phyloP scores from a whole-genome alignment of 352 stramenopile species.

The Globisporangium abappressorium region DNA sequence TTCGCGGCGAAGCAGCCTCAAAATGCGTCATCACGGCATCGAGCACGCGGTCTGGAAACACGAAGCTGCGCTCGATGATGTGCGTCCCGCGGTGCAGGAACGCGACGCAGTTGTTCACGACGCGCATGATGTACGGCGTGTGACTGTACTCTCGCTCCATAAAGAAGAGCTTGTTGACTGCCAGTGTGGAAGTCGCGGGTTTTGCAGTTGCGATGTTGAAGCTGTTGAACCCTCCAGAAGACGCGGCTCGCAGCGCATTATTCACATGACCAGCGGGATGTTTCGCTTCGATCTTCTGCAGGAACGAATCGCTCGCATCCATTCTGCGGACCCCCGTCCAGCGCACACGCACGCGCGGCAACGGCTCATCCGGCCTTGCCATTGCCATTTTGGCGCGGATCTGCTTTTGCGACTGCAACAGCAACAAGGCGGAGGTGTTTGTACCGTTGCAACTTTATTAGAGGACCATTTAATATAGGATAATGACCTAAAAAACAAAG shows the following conservation, averaged over 20 bases:
- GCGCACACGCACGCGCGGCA: slow-evolving; percentile 23
- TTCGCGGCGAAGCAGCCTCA: slow-evolving; percentile 7
- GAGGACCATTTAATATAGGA: background rate
- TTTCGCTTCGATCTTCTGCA: background rate
- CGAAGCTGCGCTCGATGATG: slow-evolving; percentile 59
- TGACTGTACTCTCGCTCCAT: slow-evolving; percentile 25
- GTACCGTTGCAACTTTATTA: background rate
- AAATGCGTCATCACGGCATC: slow-evolving; percentile 58
- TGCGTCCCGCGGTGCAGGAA: slow-evolving; percentile 52
- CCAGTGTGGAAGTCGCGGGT: background rate
- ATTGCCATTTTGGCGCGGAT: slow-evolving; percentile 1
- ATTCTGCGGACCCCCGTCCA: slow-evolving; percentile 30
- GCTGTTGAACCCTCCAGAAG: background rate
- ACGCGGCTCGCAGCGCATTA: background rate
- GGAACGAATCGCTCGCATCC: slow-evolving; percentile 6
- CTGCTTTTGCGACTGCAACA: slow-evolving; percentile 10
- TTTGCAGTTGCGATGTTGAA: background rate
- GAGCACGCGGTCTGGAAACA: slow-evolving; percentile 53
- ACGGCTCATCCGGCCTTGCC: background rate
- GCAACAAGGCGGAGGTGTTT: background rate
- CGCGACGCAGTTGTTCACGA: slow-evolving; percentile 43
- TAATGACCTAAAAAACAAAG: too few species aligned
- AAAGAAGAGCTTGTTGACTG: slow-evolving; percentile 28
- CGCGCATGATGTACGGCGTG: slow-evolving; percentile 38
- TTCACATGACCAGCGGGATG: too few species aligned